These are phyloP conservation scores for Euryodendron excelsum DNA, from an alignment of 148 eudicot genomes.

Conservation along the genomic window DNA sequence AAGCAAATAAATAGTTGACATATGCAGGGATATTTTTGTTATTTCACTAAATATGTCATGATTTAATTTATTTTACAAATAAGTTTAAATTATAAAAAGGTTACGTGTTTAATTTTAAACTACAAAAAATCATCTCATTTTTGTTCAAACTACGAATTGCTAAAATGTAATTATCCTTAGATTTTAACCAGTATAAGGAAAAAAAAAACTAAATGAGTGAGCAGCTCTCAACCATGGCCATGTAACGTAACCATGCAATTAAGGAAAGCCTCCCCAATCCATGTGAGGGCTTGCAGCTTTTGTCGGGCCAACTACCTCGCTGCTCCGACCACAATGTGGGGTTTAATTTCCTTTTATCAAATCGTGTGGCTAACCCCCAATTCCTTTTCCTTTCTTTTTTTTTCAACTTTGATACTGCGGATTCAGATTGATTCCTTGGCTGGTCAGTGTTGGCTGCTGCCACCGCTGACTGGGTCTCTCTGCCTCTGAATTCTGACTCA, in stretches of 20 bases:
- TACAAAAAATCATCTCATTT: too few relatives aligned
- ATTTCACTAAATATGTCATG: too few relatives aligned
- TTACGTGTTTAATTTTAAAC: too few relatives aligned
- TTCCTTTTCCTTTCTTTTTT: neutral
- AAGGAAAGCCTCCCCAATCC: constrained; percentile 1
- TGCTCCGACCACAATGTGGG: constrained; percentile 7
- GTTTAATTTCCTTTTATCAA: neutral
- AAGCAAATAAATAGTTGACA: too few relatives aligned
- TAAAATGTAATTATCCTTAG: too few relatives aligned
- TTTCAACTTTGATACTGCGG: neutral
- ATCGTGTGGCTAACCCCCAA: neutral
- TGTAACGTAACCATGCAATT: neutral
- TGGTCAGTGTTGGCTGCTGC: neutral
- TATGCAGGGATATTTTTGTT: too few relatives aligned
- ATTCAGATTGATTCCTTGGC: neutral
- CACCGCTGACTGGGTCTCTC: neutral
- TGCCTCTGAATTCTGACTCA: neutral
- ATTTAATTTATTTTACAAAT: too few relatives aligned
- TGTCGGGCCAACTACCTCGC: constrained; percentile 24
- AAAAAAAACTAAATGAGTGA: too few relatives aligned
- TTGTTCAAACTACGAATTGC: too few relatives aligned
- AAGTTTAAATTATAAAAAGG: too few relatives aligned
- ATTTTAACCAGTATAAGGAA: too few relatives aligned
- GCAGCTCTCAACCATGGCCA: neutral
- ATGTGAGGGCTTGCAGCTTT: constrained; percentile 19